Base-by-base conservation (phyloP, 1,284 basidiomycete species). In the Takashimella koratensis region DNA sequence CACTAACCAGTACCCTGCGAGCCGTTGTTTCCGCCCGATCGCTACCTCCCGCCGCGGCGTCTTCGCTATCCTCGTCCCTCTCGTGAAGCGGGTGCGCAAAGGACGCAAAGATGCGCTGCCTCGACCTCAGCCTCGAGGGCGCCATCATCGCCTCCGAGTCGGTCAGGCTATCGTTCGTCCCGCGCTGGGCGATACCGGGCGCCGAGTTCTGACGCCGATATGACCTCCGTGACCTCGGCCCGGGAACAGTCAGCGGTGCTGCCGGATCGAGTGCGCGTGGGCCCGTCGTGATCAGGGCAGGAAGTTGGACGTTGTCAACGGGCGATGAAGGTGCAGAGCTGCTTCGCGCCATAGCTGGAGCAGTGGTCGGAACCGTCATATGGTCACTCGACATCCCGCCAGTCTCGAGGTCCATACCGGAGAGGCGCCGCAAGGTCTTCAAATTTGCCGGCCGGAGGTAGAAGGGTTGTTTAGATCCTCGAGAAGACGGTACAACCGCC, bases 71-170 rank as follows among this genome's bases (percentile, higher is more conserved):
- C 30, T 36, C 30, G 16, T 8, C 30, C 16, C 30, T 8, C 30
- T 36, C 30, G 16, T 36, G 30, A 8, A 36, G 16, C 8, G 30
- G 30, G 30, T 36, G 30, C 8, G 30, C 30, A 36, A 36, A 36
- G 10, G 30, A 36, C 8, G 30, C 30, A 16, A 36, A 8, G 30
- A 60, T 23, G 6, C 54, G 54, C 50, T 57, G 58, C 40, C 41
- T 40, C 1, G 55, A 50, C 6, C 51, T 44, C 20, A 43, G 11
- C 3, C 58, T 49, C 6, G 58, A 53, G 3, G 52, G 50, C 3
- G 52, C 36, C 47, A 55, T 53, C 3, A 51, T 46, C 26, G 58
- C 27, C 19, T 60, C 59, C 8, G 59, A 55, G 27, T 60, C 59
- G 23, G 58, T 60, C 3, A 55, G 41, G 23, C 49, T 49, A n/a